Evolutionary conservation across 1,284 basidiomycete species (phyloP), one percentile per base, ranked within the genome.

Genomic region (Erythrobasidium hasegawianum): DNA sequence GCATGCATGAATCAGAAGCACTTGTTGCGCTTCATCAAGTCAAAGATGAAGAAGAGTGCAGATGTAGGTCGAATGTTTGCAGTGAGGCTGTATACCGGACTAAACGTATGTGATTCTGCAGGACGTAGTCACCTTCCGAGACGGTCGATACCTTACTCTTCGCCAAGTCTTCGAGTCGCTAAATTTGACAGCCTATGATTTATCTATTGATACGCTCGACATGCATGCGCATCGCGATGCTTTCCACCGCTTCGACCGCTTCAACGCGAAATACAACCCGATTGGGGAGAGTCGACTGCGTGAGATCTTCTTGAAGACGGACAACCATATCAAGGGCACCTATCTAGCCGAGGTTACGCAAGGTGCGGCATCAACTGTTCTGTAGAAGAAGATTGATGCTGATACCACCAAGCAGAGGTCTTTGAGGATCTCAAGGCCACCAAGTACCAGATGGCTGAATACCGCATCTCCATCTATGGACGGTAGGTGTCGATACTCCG

Each of bases 1-100:
- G 96, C 94, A 61, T 89, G 89, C 77, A 97, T 98, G 95, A 99
- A 99, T 78, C 96, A 99, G 78, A 99, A 99, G 79, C 96, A 99
- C 79, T 80, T 98, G n/a, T 81, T 99, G 24, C 92, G 96, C 4
- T 98, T 98, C 80, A 98, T 99, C 82, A 99, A 99, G 78, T 86
- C 87, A 50, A 97, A 98, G 79, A 79, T 84, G 77, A 82, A 81
- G 76, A 79, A 79, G 43, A 77, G 76, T 41, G 81, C 83, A 4
- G 77, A 84, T 69, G 80, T 80, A 24, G 66, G 76, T 68, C 26
- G n/a, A 24, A 27, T 55, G 38, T 39, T 60, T 16, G 47, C 24
- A 16, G 16, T 24, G 10, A 18, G 18, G 27, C 10, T 59, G 18
- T n/a, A 33, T 43, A 39, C 57, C 22, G 22, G 14, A 18, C 22